Conservation (phyloP, 2,329 filamentous ascomycete species). For the Didymella lethalis region DNA sequence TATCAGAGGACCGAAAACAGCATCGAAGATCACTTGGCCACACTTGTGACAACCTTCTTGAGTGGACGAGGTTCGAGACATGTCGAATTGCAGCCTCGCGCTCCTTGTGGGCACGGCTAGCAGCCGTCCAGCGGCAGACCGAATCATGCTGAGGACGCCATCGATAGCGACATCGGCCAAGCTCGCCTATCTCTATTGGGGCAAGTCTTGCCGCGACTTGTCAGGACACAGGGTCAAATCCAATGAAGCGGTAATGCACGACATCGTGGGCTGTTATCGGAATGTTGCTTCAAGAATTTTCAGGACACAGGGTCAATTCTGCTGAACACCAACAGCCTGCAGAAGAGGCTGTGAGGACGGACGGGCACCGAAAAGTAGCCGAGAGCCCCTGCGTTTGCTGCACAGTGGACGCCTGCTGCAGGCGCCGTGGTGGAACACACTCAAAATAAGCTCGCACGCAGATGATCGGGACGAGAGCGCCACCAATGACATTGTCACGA, state of each 20-base stretch:
- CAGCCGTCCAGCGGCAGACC: slow-evolving; percentile 34
- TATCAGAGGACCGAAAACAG: slow-evolving; percentile 20
- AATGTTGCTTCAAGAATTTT: slow-evolving; percentile 9
- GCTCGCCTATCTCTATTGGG: slow-evolving; percentile 29
- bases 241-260: slow-evolving; percentile 29
- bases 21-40: slow-evolving; percentile 32
- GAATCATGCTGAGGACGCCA: slow-evolving; percentile 41
- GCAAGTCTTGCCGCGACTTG: slow-evolving; percentile 27
- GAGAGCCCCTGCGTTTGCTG: slow-evolving; percentile 29
- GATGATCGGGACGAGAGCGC: slow-evolving; percentile 20
- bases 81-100: slow-evolving; percentile 44
- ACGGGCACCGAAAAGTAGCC: slow-evolving; percentile 8
- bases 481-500: slow-evolving; percentile 40
- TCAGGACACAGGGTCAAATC: slow-evolving; percentile 27
- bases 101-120: slow-evolving; percentile 32
- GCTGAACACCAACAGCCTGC: neutral
- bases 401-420: slow-evolving; percentile 29
- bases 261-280: slow-evolving; percentile 28
- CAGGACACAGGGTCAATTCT: neutral
- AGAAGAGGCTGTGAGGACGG: slow-evolving; percentile 20
- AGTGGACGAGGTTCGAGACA: slow-evolving; percentile 28
- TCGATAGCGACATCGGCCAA: slow-evolving; percentile 40
- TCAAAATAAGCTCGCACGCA: slow-evolving; percentile 32
- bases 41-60: slow-evolving; percentile 35
- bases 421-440: slow-evolving; percentile 28